Base-by-base conservation (phyloP, 495 filamentous ascomycete genomes). In the Penicillium parvum region DNA sequence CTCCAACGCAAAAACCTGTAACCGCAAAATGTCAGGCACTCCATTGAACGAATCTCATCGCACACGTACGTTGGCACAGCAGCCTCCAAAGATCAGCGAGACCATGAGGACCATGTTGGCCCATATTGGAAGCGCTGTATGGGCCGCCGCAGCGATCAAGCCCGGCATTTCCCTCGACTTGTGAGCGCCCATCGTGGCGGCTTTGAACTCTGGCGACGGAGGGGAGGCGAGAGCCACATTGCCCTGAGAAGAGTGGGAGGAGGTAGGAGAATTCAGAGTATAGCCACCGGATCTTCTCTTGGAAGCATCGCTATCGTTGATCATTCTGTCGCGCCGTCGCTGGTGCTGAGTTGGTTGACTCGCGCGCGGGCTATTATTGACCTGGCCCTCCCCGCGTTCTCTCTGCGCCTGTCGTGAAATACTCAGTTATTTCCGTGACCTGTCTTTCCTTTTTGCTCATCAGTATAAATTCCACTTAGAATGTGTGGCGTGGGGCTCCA, bases 61-160 rank as follows among this genome's bases (percentile, higher is more conserved):
- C 22, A 29, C 21, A 71, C 77, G 65, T 63, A 98, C 92, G 74
- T 97, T 99, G 21, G 90, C 89, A 73, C 92, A 99, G 60, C 92
- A 99, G 25, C 92, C 92, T 27, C 94, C 92, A 60, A 98, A 96
- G 34, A 98, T 98, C 42, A 96, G 72, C 16, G 74, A 79, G n/a
- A 88, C 69, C 73, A 95, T 92, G 48, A 83, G 73, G 20, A 76
- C 66, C 30, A 83, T 71, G 42, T 76, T 77, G 6, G 86, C 66
- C 82, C 82, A 84, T 53, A 75, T 75, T 15, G 84, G 81, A 39
- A 89, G 69, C 11, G 77, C 77, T 10, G 68, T 52, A 41, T 77
- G 71, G 0, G 66, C 64, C 4, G 68, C 59, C 0, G 68, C 72
- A 15, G 61, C 55, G 19, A 63, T 40, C 28, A 67, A 23, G 5